Evolutionary conservation across 2,329 filamentous ascomycete genomes (phyloP), one percentile per base, ranked within the genome.

Genomic region (Cryphonectria nitschkei): DNA sequence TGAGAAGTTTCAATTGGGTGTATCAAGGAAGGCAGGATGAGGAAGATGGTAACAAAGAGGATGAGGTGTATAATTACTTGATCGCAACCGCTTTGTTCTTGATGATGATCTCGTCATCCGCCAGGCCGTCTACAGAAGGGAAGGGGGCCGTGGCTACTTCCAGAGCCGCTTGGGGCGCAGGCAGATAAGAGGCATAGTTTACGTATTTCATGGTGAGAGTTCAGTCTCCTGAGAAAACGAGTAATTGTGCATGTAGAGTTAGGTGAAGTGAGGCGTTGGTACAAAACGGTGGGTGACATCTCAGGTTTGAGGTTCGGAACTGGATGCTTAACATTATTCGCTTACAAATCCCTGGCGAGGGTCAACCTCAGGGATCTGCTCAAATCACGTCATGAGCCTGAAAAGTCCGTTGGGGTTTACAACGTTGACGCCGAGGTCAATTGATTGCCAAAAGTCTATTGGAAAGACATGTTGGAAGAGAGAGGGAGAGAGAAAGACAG

Each of bases 21-120:
- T n/a, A 2, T 79, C 79, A 68, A 80, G 3, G 16, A 13, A 39
- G 11, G 9, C 13, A 39, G 13, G 11, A 39, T 34, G 9, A 39
- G 11, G 9, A 39, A 39, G 26, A 26, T 26, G 26, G 26, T 26
- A 26, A 26, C 26, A 26, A 11, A 37, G 11, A 0, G 29, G 41
- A 29, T 7, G 3, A 22, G 62, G 4, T 29, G 26, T 32, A 4
- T 37, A 34, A 19, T 61, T 65, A 68, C 66, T 71, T 71, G 62
- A 71, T 65, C 6, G 70, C 70, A 60, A 67, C 63, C 39, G 70
- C 70, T 34, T 67, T 69, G 58, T 69, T 67, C 67, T 71, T 71
- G 70, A 71, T 71, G 43, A 69, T 65, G 63, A 71, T 54, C 54
- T 71, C 70, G 56, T 67, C 70, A 58, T 71, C 62, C 19, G 26